These are phyloP conservation scores for Geosmithia putterillii DNA, from an alignment of 2,329 filamentous ascomycete species.

Conservation along the genomic window DNA sequence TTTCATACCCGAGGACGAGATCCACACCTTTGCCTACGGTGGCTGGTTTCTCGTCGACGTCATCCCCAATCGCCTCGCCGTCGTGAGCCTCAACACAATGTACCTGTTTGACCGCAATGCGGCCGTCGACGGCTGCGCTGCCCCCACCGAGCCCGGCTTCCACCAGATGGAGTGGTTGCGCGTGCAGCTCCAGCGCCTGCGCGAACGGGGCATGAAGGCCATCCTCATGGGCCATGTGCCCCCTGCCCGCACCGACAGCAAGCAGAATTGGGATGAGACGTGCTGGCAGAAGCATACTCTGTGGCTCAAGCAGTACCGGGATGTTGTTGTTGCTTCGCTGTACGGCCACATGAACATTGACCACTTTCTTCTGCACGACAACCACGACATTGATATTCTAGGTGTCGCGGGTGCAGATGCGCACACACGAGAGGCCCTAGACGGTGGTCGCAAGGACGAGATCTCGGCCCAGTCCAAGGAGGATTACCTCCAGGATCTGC, in stretches of 20 bases:
- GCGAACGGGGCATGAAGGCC: slow-evolving; percentile 78
- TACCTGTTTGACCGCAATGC: slow-evolving; percentile 93
- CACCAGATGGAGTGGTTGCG: slow-evolving; percentile 95
- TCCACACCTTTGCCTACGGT: slow-evolving; percentile 80
- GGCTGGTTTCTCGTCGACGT: slow-evolving; percentile 95
- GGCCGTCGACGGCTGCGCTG: slow-evolving; percentile 80
- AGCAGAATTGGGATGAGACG: slow-evolving; percentile 86
- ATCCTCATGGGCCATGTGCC: slow-evolving; percentile 93
- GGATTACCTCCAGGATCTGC: slow-evolving; percentile 67
- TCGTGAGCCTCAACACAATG: slow-evolving; percentile 91
- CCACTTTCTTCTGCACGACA: slow-evolving; percentile 89
- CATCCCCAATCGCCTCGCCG: slow-evolving; percentile 70
- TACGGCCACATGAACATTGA: slow-evolving; percentile 99
- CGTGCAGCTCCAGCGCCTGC: slow-evolving; percentile 73
- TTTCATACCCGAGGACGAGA: slow-evolving; percentile 87
- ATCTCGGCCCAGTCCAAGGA: slow-evolving; percentile 48
- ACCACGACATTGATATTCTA: slow-evolving; percentile 56
- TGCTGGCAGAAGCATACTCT: slow-evolving; percentile 97
- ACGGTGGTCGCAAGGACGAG: slow-evolving; percentile 33
- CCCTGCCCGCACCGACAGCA: slow-evolving; percentile 73
- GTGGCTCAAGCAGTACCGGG: slow-evolving; percentile 82
- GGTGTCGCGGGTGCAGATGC: slow-evolving; percentile 19
- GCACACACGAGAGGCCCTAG: slow-evolving; percentile 13
- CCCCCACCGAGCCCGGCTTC: slow-evolving; percentile 73
- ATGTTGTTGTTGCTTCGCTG: slow-evolving; percentile 67